phyloP scores from a whole-genome alignment of 805 yeast species.

The Saturnispora saitoi region DNA sequence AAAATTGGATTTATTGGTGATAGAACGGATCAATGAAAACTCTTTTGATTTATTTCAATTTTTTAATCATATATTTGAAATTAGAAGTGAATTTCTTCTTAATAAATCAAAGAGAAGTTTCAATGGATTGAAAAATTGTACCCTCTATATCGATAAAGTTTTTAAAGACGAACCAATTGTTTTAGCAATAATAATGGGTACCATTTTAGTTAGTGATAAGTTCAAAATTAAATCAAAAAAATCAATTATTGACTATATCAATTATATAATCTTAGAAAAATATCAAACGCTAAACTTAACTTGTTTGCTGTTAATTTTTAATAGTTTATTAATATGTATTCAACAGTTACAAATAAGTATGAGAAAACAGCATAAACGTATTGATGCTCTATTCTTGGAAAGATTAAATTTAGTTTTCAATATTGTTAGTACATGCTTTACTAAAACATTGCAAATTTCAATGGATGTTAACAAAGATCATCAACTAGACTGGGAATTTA shows the following conservation, averaged over 20 bases:
- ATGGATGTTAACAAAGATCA: neutral
- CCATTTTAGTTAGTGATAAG: slow-evolving; percentile 9
- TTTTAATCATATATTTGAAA: slow-evolving; percentile 8
- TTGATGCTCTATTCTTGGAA: slow-evolving; percentile 13
- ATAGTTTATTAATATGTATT: slow-evolving; percentile 13
- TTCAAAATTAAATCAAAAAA: slow-evolving; percentile 1
- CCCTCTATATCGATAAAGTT: slow-evolving; percentile 13
- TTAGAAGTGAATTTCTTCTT: slow-evolving; percentile 9
- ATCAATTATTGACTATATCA: slow-evolving; percentile 19
- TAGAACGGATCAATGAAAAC: neutral
- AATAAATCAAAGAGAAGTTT: slow-evolving; percentile 6
- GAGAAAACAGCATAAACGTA: neutral
- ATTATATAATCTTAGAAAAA: slow-evolving; percentile 18
- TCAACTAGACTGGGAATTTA: slow-evolving; percentile 1
- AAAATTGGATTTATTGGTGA: slow-evolving; percentile 5
- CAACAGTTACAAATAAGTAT: slow-evolving; percentile 7
- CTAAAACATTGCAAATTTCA: neutral
- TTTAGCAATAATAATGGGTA: slow-evolving; percentile 12
- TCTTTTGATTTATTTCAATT: slow-evolving; percentile 8
- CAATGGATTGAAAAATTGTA: slow-evolving; percentile 9
- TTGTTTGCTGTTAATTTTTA: slow-evolving; percentile 15
- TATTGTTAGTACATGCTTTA: slow-evolving; percentile 14
- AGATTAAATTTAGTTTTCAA: slow-evolving; percentile 18
- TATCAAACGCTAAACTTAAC: neutral
- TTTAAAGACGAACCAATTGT: slow-evolving; percentile 11